These are phyloP conservation scores for Pezicula neosporulosa DNA, from an alignment of 2,329 filamentous ascomycete species.

Conservation along the genomic window DNA sequence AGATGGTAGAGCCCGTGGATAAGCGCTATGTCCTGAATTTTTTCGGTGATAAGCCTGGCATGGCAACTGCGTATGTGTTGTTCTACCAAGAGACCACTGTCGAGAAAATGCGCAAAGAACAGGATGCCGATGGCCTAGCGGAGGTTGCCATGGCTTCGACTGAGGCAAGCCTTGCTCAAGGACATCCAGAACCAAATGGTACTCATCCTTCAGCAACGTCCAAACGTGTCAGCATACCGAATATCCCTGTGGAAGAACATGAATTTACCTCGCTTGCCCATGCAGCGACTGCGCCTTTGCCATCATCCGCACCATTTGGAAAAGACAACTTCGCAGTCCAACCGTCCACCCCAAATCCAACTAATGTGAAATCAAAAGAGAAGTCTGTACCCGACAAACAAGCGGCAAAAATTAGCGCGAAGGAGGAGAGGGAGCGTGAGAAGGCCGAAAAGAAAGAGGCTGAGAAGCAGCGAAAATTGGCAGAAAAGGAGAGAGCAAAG, in stretches of 20 bases:
- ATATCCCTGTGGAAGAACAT: slow-evolving; percentile 43
- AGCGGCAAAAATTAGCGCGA: slow-evolving; percentile 35
- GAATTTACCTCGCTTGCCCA: slow-evolving; percentile 60
- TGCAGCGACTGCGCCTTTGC: slow-evolving; percentile 58
- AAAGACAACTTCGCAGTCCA: slow-evolving; percentile 6
- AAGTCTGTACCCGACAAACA: slow-evolving; percentile 24
- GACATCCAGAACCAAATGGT: slow-evolving; percentile 42
- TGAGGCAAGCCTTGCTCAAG: slow-evolving; percentile 52
- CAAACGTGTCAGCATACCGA: slow-evolving; percentile 48
- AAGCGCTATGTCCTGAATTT: slow-evolving; percentile 96
- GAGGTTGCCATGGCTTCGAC: slow-evolving; percentile 57
- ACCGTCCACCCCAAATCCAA: slow-evolving; percentile 23
- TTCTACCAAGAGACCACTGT: slow-evolving; percentile 92
- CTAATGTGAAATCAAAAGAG: slow-evolving; percentile 19
- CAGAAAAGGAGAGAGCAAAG: slow-evolving; percentile 36
- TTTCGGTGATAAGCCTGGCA: slow-evolving; percentile 86
- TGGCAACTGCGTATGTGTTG: slow-evolving; percentile 93
- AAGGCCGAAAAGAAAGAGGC: slow-evolving; percentile 43
- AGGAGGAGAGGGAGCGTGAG: slow-evolving; percentile 60
- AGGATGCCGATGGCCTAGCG: slow-evolving; percentile 70
- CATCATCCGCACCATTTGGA: slow-evolving; percentile 8
- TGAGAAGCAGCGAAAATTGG: slow-evolving; percentile 31
- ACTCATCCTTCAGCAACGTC: slow-evolving; percentile 37
- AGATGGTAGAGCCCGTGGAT: slow-evolving; percentile 97
- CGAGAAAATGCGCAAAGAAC: slow-evolving; percentile 68